phyloP scores from a whole-genome alignment of 352 stramenopile genomes.

The Achlya hypogyna region DNA sequence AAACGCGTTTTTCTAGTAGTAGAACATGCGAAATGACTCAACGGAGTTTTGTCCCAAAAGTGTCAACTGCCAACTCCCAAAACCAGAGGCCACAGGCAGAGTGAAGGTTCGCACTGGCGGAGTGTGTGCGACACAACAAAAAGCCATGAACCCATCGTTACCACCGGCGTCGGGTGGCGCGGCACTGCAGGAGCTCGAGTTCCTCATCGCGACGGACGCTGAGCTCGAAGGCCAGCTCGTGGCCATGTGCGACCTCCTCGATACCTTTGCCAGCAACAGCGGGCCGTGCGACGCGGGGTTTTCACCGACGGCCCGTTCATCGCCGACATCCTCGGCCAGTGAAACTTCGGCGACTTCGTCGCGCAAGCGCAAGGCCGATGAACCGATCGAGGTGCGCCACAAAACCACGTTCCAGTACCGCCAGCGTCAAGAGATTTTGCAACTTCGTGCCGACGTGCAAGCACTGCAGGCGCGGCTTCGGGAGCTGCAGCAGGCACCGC shows the following conservation, averaged over 20 bases:
- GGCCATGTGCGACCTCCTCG: background rate
- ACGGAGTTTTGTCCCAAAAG: no score
- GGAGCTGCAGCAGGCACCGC: background rate
- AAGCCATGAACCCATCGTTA: no score
- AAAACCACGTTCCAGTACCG: constrained; percentile 3
- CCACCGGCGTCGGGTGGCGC: no score
- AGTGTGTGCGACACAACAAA: no score
- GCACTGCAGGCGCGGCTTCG: background rate
- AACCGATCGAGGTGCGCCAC: background rate
- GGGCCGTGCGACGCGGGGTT: no score
- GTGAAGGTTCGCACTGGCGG: no score
- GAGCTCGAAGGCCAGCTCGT: background rate
- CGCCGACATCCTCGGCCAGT: background rate
- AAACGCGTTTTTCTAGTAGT: no score
- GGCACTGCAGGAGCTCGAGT: background rate
- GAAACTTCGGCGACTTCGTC: background rate
- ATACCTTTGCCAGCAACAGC: background rate
- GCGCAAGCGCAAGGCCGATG: background rate
- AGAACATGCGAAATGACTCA: no score
- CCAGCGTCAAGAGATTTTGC: constrained; percentile 8
- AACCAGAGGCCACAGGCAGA: no score
- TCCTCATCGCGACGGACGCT: constrained; percentile 2
- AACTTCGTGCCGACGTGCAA: background rate
- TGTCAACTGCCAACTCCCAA: no score
- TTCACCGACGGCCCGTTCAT: background rate